Evolutionary conservation across 345 rosid genomes (phyloP), one percentile per base, ranked within the genome.

Genomic region (Noccaea caerulescens): DNA sequence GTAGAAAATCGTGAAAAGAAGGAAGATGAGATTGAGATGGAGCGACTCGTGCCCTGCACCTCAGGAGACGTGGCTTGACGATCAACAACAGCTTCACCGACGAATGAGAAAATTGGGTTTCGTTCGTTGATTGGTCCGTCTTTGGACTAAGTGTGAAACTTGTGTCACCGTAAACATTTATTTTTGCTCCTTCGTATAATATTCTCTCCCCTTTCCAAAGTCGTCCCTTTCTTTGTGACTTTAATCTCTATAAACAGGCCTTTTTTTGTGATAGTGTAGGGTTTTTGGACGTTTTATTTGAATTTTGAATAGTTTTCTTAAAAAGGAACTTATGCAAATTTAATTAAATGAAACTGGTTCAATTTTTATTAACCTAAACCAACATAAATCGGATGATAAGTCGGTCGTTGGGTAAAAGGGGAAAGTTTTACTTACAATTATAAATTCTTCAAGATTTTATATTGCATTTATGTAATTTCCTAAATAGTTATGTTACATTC

Each of bases 11-110:
- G 18, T 8, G 27, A 20, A n/a, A 65, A 13, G 50, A 14, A 23
- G 36, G 69, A 14, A 46, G 63, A 37, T 52, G 10, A 37, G 50
- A 20, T 51, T 27, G 30, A 3, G 30, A 3, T 27, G 30, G 41
- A 51, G 60, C 37, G 62, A 32, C 75, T 43, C 55, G 77, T 73
- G 61, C 59, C 51, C 39, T 11, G 66, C 58, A 56, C 51, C 34
- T 55, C 7, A 72, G 44, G 52, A 38, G 38, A 66, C 77, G 77
- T 56, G 71, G 59, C 52, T 33, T 47, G 30, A 50, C 52, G 54
- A 63, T 71, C 49, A 46, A n/a, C n/a, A n/a, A 56, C 61, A 14
- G 61, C 23, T 55, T 13, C 41, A 56, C 61, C 43, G 61, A 36
- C 43, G 61, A 66, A 73, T 58, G 11, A 16, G 53, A 47, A 12